Conservation (phyloP, 140 eudicot genomes). For the Erigeron philadelphicus region DNA sequence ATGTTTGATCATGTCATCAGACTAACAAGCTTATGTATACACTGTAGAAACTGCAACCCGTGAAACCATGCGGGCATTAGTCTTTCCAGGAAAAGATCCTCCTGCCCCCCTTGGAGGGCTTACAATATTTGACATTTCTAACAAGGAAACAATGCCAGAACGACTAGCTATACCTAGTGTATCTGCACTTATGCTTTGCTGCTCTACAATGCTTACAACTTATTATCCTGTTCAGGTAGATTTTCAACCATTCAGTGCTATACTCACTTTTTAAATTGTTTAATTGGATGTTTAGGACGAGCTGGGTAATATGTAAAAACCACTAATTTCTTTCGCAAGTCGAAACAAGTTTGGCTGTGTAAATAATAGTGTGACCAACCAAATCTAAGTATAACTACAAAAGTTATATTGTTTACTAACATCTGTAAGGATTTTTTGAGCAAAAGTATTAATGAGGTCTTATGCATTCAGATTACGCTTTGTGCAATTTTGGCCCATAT, state of each 20-base stretch:
- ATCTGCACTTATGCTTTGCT: slow-evolving; percentile 61
- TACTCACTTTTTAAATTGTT: slow-evolving; percentile 2
- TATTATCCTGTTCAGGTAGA: slow-evolving; percentile 78
- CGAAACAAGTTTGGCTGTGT: neutral
- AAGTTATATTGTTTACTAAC: neutral
- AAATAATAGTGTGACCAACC: no score
- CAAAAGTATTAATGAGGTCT: neutral
- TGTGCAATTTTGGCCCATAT: neutral
- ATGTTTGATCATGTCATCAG: slow-evolving; percentile 18
- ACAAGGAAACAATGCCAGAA: slow-evolving; percentile 43
- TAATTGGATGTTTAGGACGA: neutral
- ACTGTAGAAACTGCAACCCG: slow-evolving; percentile 49
- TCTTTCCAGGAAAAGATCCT: slow-evolving; percentile 70
- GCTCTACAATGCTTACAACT: slow-evolving; percentile 66
- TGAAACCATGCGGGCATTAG: slow-evolving; percentile 45
- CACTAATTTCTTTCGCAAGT: neutral
- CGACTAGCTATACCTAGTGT: slow-evolving; percentile 43
- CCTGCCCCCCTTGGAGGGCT: slow-evolving; percentile 79
- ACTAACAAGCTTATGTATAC: slow-evolving; percentile 22
- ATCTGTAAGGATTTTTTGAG: no score
- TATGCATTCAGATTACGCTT: neutral
- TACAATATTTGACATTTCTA: slow-evolving; percentile 33
- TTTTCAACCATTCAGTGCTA: slow-evolving; percentile 7
- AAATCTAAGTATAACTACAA: neutral
- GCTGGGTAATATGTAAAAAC: neutral